Conservation (phyloP, 441 rosid species). For the Arabidopsis hybrid region DNA sequence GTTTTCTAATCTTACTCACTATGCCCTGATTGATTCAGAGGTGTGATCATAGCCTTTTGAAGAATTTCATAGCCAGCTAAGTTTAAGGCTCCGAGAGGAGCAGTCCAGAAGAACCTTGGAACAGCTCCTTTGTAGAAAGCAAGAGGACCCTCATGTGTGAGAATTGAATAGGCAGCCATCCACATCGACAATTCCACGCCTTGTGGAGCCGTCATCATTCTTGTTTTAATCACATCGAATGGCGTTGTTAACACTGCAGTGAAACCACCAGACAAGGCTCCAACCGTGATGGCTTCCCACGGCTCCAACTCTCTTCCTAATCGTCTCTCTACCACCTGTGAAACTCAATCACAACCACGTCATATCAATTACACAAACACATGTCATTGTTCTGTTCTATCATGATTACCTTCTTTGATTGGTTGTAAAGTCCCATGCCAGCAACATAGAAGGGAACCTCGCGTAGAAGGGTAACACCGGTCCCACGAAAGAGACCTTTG, state of each 20-base stretch:
- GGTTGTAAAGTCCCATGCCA: conserved; percentile 86
- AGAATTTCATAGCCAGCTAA: conserved; percentile 93
- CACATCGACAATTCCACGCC: conserved; percentile 78
- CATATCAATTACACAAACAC: neutral
- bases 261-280: conserved; percentile 91
- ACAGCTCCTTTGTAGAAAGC: conserved; percentile 91
- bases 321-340: conserved; percentile 65
- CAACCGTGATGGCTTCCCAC: conserved; percentile 84
- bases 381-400: neutral
- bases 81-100: conserved; percentile 97
- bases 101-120: conserved; percentile 95
- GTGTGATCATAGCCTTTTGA: conserved; percentile 72
- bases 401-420: conserved; percentile 78
- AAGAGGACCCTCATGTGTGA: conserved; percentile 81
- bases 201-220: conserved; percentile 94
- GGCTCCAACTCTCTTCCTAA: conserved; percentile 83
- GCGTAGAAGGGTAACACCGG: conserved; percentile 87
- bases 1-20: neutral
- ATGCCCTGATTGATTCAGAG: conserved; percentile 30
- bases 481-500: conserved; percentile 90
- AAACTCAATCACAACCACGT: conserved; percentile 22
- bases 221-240: conserved; percentile 90
- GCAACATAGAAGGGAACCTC: conserved; percentile 97
- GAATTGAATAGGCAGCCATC: conserved; percentile 68
- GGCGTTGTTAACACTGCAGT: conserved; percentile 94